A percentile compares a stretch with the other conserved stretches of the same genome.
phyloP scores from a whole-genome alignment of 208 protist genomes.

The Vickermania ingenoplastis region DNA sequence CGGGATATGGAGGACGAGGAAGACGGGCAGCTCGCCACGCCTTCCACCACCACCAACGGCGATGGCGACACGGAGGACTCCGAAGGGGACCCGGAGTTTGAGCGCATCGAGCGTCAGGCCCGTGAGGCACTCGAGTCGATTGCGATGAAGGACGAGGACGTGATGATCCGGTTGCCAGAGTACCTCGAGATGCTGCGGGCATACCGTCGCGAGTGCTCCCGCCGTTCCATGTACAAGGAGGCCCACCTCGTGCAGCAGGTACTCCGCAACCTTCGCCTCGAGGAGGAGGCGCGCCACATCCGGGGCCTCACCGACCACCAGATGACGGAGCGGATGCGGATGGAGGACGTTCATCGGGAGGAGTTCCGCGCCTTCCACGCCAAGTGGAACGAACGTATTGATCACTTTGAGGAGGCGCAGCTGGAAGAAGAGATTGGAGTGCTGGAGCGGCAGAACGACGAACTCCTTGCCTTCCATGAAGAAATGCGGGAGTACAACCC shows the following conservation, averaged over 20 bases:
- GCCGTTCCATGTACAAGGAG: constrained; percentile 82
- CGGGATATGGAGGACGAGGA: constrained; percentile 1
- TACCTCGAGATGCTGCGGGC: constrained; percentile 55
- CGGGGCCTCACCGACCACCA: constrained; percentile 83
- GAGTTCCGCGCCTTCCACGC: constrained; percentile 83
- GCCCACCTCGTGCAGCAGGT: constrained; percentile 89
- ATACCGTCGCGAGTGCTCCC: constrained; percentile 76
- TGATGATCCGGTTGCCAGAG: constrained; percentile 27
- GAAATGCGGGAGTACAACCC: constrained; percentile 56
- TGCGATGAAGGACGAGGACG: constrained; percentile 28
- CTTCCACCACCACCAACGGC: not conserved
- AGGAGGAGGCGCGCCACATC: constrained; percentile 85
- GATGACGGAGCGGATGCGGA: constrained; percentile 63
- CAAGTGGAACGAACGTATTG: constrained; percentile 82
- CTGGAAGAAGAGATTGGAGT: constrained; percentile 68
- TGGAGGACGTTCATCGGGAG: constrained; percentile 81
- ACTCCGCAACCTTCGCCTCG: constrained; percentile 72
- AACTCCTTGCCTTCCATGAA: constrained; percentile 66
- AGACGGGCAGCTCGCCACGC: not conserved
- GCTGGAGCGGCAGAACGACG: constrained; percentile 84
- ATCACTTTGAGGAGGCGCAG: constrained; percentile 79
- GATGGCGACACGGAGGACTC: not conserved
- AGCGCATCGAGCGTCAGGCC: constrained; percentile 44
- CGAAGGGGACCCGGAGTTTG: constrained; percentile 24
- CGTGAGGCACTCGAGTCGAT: constrained; percentile 65